Percentiles rank a stretch among this genome's conserved stretches.
phyloP scores from a whole-genome alignment of 1,284 basidiomycete genomes.

The Cystobasidiaceae sp. region DNA sequence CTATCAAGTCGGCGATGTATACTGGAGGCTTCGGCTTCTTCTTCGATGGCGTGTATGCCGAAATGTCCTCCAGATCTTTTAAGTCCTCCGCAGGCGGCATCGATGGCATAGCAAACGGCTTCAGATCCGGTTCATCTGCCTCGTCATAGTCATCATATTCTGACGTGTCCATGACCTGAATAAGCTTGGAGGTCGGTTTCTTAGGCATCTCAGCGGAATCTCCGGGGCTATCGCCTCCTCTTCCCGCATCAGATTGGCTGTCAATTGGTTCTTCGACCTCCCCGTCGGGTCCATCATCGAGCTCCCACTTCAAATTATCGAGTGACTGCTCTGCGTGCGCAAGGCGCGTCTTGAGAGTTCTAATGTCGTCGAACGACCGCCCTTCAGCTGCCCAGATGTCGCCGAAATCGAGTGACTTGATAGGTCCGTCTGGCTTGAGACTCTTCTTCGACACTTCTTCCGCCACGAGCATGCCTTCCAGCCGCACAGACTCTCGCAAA shows the following conservation, averaged over 20 bases:
- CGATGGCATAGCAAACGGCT: constrained; percentile 33
- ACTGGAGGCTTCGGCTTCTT: constrained; percentile 42
- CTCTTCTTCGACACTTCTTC: constrained; percentile 56
- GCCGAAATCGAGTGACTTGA: constrained; percentile 68
- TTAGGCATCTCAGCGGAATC: too few species aligned
- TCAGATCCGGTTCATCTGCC: constrained; percentile 34
- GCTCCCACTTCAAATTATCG: constrained; percentile 52
- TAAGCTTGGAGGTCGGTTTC: background rate
- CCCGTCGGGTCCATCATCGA: constrained; percentile 54
- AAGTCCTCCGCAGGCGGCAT: constrained; percentile 16
- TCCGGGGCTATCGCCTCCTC: background rate
- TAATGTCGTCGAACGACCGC: constrained; percentile 52
- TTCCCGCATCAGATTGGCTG: too few species aligned
- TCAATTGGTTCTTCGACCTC: background rate
- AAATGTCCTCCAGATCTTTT: constrained; percentile 30
- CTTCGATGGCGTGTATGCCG: constrained; percentile 24
- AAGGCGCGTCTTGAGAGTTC: constrained; percentile 39
- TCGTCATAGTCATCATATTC: constrained; percentile 27
- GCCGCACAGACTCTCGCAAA: constrained; percentile 66
- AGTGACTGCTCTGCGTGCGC: constrained; percentile 55
- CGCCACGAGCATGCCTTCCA: constrained; percentile 89
- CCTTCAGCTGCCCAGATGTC: constrained; percentile 71
- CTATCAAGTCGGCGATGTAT: constrained; percentile 46
- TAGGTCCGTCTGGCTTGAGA: constrained; percentile 43
- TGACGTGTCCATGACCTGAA: constrained; percentile 7